Percentiles rank a stretch among this genome's conserved stretches.
These are phyloP conservation scores for Corynascus novoguineensis DNA, from an alignment of 495 filamentous ascomycete species.

Conservation along the genomic window DNA sequence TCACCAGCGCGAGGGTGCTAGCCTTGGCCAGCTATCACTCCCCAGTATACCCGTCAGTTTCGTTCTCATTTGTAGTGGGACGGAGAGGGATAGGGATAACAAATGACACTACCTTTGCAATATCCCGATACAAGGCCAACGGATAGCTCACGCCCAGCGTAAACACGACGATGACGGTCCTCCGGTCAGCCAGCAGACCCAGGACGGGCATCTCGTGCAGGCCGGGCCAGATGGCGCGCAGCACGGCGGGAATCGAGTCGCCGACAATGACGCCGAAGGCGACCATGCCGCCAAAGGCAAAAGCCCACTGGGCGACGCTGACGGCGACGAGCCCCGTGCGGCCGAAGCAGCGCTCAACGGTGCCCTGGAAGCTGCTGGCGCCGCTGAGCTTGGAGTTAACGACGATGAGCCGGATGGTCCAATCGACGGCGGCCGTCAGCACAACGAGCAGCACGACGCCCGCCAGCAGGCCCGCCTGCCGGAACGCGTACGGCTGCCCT, in stretches of 20 bases:
- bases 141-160: constrained; percentile 85
- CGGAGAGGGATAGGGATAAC: no score
- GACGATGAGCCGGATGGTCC: constrained; percentile 95
- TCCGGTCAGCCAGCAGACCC: constrained; percentile 72
- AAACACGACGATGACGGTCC: constrained; percentile 79
- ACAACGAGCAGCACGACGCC: constrained; percentile 71
- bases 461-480: constrained; percentile 76
- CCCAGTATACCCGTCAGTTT: background rate
- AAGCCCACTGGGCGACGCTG: constrained; percentile 88
- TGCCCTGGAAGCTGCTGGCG: constrained; percentile 87
- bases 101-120: constrained; percentile 69
- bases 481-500: constrained; percentile 91
- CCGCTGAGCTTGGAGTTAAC: constrained; percentile 93
- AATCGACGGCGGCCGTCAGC: constrained; percentile 82
- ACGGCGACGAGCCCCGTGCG: constrained; percentile 83
- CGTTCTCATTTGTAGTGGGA: background rate
- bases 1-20: constrained; percentile 80
- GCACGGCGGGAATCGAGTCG: constrained; percentile 87
- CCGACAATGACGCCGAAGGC: constrained; percentile 97
- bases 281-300: constrained; percentile 98
- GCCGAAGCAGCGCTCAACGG: constrained; percentile 91
- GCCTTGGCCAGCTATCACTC: constrained; percentile 93
- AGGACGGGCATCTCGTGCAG: constrained; percentile 67
- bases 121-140: constrained; percentile 87
- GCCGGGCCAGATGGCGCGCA: constrained; percentile 74